phyloP scores from a whole-genome alignment of 2,329 filamentous ascomycete genomes.

The Colletotrichum sp. region DNA sequence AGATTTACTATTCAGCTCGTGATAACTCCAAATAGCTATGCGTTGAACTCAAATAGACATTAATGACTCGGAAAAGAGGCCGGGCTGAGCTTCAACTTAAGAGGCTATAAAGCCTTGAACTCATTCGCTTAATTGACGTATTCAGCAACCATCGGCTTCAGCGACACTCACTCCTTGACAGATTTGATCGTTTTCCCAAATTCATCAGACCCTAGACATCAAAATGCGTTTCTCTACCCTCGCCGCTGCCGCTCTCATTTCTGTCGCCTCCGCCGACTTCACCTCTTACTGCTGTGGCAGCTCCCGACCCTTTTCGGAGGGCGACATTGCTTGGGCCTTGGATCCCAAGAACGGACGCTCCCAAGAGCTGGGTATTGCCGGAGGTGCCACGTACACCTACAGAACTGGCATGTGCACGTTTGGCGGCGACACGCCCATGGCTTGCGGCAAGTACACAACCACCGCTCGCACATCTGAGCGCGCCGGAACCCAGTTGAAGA shows the following conservation, averaged over 20 bases:
- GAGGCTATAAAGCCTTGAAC: background rate
- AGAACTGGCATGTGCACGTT: background rate
- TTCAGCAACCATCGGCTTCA: background rate
- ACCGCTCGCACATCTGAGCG: background rate
- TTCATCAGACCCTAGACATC: background rate
- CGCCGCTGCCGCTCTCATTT: background rate
- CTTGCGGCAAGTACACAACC: background rate
- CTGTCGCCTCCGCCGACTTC: background rate
- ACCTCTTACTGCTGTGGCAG: background rate
- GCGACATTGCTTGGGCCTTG: background rate
- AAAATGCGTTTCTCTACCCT: background rate
- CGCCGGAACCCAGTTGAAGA: background rate
- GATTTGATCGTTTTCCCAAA: background rate
- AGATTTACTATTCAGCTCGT: background rate
- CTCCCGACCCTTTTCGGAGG: rapidly evolving
- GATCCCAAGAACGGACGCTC: background rate
- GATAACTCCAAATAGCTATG: background rate
- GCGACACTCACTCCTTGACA: background rate
- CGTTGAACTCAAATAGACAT: background rate
- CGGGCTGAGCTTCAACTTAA: background rate
- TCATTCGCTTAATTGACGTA: background rate
- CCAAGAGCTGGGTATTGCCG: background rate
- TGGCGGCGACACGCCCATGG: background rate
- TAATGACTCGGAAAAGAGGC: background rate
- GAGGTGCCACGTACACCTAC: background rate